Evolutionary conservation across 331 rosid genomes (phyloP), one percentile per base, ranked within the genome.

Genomic region (Dryas integrifolia): DNA sequence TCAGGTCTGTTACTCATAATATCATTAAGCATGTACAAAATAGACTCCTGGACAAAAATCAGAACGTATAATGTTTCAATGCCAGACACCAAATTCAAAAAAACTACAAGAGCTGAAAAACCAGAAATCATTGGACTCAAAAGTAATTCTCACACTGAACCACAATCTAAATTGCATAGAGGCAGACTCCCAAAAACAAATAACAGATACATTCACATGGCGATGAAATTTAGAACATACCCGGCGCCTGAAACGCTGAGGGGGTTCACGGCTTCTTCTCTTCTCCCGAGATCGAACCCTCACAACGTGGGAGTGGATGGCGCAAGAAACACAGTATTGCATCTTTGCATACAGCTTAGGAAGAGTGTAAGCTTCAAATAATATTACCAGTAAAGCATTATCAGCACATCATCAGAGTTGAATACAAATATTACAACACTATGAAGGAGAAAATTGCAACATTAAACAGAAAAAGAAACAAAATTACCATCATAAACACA

Each of bases 291-390:
- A 91, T 5, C 98, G 92, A 68, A 94, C 98, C 85, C 97, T 86
- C 74, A 94, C 97, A 73, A 94, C 98, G 18, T 94, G 98, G 10
- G 97, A 91, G 86, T 94, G 98, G 18, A 91, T 94, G 0, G 98
- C 98, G 72, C 98, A 94, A 12, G 98, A 91, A 21, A 94, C 97
- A 77, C 98, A 94, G 59, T 94, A 91, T 71, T 88, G 97, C 97
- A 94, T 88, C 90, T 94, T 94, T 4, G 96, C 98, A 81, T 94
- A 94, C 43, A 94, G 86, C 92, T 91, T 94, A 0, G 98, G 98
- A 52, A 94, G 97, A 9, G 91, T 86, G 84, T 94, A 94, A 8
- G 87, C 98, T 94, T 66, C 72, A 79, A 52, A 47, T 5, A 60
- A 7, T 72, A 69, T 14, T 3, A 11, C 48, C 64, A 48, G 38